Base-by-base conservation (phyloP, 768 basidiomycete species). In the Tylopilus intermedius region DNA sequence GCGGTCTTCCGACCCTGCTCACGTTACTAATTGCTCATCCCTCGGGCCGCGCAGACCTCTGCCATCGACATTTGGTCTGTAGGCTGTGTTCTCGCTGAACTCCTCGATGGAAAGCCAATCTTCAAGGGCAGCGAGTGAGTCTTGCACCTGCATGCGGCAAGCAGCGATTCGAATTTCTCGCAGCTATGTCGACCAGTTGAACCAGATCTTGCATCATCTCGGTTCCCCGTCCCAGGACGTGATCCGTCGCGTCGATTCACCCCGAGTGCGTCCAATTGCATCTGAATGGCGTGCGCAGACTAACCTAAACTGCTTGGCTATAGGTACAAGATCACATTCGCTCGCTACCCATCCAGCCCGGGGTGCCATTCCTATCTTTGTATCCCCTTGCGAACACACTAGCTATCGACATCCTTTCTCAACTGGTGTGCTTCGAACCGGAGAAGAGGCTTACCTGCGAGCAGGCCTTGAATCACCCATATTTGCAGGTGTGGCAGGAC, bases 281-380 rank as follows among this genome's bases (percentile, higher is more conserved):
- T 13, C 18, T 18, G 18, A 18, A 45, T 42, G 32, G 11, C 10
- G 8, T 29, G 5, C 18, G 42, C 4, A 26, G 18, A 18, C 18
- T 18, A 18, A 18, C 18, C 56, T 54, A 44, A 54, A 41, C 8
- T 50, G n/a, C 47, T 45, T 39, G 42, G n/a, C 26, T 61, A 8
- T 64, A 94, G 91, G 93, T 94, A 0, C 94, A 95, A 76, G 93
- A 96, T 63, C 98, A 99, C 67, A 99, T 99, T 62, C 89, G 96
- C 47, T 96, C 94, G 24, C 78, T 99, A 26, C 96, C 96, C 22
- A 98, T 95, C 77, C 94, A 94, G 71, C 93, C 95, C 26, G 83
- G 92, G 26, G 90, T 98, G 21, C 86, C 90, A 0, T 97, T 97
- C 73, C 79, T 85, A 26, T 88, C 88, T 27, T 78, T 98, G 24